Base-by-base conservation (phyloP, 2,329 filamentous ascomycete genomes). In the Graphilbum ipis-grandicollis region DNA sequence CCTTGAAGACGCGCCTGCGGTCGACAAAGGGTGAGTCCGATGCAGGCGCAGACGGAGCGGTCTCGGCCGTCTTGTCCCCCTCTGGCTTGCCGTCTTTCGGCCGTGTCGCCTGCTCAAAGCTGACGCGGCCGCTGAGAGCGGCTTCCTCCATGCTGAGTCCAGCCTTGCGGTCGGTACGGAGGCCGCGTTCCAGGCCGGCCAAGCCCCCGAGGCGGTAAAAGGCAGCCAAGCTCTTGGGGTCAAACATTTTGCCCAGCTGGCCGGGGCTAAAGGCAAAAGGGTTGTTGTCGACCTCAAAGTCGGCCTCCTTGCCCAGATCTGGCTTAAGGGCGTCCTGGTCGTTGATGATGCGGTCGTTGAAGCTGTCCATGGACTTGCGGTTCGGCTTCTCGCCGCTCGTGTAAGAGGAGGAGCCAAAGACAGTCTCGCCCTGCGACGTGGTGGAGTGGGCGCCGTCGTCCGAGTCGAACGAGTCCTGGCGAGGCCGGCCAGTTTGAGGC, bases 241-340 rank as follows among this genome's bases (percentile, higher is more conserved):
- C 90, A 43, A 88, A 73, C 59, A 93, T 69, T 56, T 93, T 93
- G 48, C 75, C 78, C 43, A 94, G 64, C 50, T 92, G 77, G 13
- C 86, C 85, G 3, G 80, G 80, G 2, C 75, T 73, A 52, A 84
- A 93, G 14, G 83, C 85, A 50, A 93, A 93, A 1, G 79, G 78
- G 52, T 90, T 93, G 52, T 84, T 65, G 6, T 77, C 66, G 10
- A 88, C 75, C 13, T 71, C 48, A 47, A 92, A 93, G 43, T 88
- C 81, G 15, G 59, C 64, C 52, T 86, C 80, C 36, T 75, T 80
- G 7, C 81, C 80, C 28, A 72, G 66, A 50, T 92, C 83, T 0
- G 84, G 80, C 35, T 66, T 72, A 42, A 93, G 58, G 0, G 83
- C 83, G 43, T 77, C 68, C 32, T 70, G 58, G 40, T 81, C 75